Conservation (phyloP, 1,139 yeast species). For the Citeromyces hawaiiensis region DNA sequence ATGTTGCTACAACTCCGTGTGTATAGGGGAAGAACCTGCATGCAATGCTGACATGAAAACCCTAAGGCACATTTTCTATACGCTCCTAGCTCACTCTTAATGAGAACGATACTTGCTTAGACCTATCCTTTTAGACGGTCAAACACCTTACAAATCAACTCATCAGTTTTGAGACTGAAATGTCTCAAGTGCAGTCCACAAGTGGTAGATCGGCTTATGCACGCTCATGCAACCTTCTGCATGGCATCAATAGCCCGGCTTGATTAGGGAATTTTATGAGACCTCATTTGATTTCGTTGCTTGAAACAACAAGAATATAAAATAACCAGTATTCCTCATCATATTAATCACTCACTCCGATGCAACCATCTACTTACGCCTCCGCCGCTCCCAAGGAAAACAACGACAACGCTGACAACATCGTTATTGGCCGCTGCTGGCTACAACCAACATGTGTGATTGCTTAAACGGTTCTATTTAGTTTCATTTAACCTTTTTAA, state of each 20-base stretch:
- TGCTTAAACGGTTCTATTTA: background rate
- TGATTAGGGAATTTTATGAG: background rate
- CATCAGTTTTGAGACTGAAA: no score
- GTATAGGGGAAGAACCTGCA: no score
- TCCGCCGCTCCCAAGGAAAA: slow-evolving; percentile 3
- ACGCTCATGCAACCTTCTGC: background rate
- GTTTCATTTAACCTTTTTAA: no score
- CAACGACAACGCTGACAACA: slow-evolving; percentile 4
- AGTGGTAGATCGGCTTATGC: no score
- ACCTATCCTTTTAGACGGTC: no score
- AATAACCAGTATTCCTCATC: background rate
- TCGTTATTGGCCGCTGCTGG: slow-evolving; percentile 1
- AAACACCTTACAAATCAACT: no score
- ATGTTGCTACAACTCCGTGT: no score
- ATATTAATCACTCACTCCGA: background rate
- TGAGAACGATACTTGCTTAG: no score
- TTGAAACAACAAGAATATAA: background rate
- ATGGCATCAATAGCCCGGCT: background rate
- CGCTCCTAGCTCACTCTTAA: no score
- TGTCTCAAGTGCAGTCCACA: no score
- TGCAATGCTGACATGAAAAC: no score
- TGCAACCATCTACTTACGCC: slow-evolving; percentile 2
- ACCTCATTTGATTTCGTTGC: background rate
- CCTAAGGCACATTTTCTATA: no score
- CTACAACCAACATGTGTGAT: slow-evolving; percentile 1